Base-by-base conservation (phyloP, 352 stramenopile species). In the Globisporangium paddicum region DNA sequence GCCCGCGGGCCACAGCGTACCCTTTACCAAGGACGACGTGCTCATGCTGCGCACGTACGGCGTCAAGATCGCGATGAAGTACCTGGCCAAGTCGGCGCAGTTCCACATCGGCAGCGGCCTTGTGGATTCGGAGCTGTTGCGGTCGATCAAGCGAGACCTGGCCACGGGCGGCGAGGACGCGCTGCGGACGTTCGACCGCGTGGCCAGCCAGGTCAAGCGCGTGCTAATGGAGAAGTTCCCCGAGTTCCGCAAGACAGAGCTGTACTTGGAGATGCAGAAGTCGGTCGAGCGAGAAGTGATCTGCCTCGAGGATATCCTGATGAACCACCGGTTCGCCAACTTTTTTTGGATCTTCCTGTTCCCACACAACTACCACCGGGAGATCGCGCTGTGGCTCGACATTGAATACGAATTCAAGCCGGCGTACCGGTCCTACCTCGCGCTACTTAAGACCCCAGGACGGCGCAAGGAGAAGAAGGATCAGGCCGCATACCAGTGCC, bases 341-440 rank as follows among this genome's bases (percentile, higher is more conserved):
- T 95, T 92, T 62, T 95, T 95, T 46, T 92, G 81, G 83, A 82
- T 92, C n/a, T 95, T 95, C 59, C 61, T 90, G 18, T 95, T 95
- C 54, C 86, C 82, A 5, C 86, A 95, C 69, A 89, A 95, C 28
- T 95, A 95, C 46, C 86, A 95, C 57, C 81, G 82, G 16, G 86
- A 95, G 63, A 88, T 95, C 40, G 83, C 79, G 37, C 63, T 95
- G 18, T 95, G 82, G 83, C 62, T 95, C 25, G 86, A 95, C 50
- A 79, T 95, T 21, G 83, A 95, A 55, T 95, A 95, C 59, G 83
- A 92, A 55, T 95, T 95, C 56, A 95, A 95, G 56, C 84, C 82
- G 26, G 75, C 82, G 1, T 92, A 90, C 58, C 77, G 86, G 10
- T 71, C 68, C 42, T 94, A 94, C 62, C 74, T 84, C 38, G 62